Conservation (phyloP, 306 rosid genomes). For the Vachellia collinsii region DNA sequence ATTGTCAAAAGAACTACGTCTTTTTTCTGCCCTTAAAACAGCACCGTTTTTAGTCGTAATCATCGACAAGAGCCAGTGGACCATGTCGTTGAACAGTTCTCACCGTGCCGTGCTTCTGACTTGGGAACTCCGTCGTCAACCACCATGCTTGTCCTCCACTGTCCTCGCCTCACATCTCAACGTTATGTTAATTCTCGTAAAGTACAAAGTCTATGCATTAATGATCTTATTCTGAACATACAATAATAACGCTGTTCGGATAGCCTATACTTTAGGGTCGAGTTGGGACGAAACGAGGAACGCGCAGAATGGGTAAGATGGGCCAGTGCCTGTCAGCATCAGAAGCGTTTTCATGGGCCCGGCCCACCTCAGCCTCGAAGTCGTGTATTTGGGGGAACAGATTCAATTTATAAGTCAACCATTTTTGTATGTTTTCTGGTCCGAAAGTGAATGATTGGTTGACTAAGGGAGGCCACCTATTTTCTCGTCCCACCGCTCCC, state of each 20-base stretch:
- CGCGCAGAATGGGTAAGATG: not conserved
- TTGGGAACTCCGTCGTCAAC: not conserved
- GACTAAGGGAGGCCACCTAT: not conserved
- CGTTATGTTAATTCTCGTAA: not conserved
- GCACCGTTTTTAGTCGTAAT: not conserved
- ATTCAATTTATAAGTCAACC: not conserved
- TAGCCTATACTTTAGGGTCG: not conserved
- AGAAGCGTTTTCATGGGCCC: not conserved
- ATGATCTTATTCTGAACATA: not conserved
- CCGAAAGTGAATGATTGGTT: not conserved
- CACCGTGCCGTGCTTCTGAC: not conserved
- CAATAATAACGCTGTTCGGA: not conserved
- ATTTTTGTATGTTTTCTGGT: not conserved
- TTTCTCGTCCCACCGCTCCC: not conserved
- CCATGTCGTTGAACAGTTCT: not conserved
- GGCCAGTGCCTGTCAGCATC: not conserved
- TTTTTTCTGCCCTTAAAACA: not conserved
- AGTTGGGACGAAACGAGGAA: not conserved
- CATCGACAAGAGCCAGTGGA: not conserved
- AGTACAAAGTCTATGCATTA: not conserved
- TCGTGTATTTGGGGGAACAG: not conserved
- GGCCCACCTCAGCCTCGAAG: not conserved
- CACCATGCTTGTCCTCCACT: not conserved
- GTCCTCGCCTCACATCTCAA: not conserved
- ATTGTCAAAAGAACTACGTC: not conserved